These are phyloP conservation scores for Colletotrichum melonis DNA, from an alignment of 2,329 filamentous ascomycete species.

Conservation along the genomic window DNA sequence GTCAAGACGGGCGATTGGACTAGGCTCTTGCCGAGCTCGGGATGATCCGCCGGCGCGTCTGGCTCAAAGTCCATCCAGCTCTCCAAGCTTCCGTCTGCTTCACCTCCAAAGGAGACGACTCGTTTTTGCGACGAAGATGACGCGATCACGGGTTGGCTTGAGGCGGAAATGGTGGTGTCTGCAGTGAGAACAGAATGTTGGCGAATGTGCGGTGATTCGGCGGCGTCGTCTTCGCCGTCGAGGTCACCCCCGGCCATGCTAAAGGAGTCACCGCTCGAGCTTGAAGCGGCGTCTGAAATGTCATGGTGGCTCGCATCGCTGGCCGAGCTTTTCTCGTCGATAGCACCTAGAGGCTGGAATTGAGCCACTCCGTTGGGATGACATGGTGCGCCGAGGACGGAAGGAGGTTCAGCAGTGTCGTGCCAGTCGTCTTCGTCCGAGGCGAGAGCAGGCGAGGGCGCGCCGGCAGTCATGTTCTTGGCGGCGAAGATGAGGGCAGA, in stretches of 20 bases:
- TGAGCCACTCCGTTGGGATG: constrained; percentile 26
- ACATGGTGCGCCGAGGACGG: constrained; percentile 18
- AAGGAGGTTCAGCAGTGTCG: constrained; percentile 15
- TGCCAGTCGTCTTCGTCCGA: constrained; percentile 38
- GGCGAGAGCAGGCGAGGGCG: constrained; percentile 52
- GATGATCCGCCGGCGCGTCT: constrained; percentile 26
- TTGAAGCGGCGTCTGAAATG: constrained; percentile 39
- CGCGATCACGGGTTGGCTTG: constrained; percentile 40
- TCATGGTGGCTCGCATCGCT: constrained; percentile 37
- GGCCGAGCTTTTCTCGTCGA: constrained; percentile 32
- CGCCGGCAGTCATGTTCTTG: constrained; percentile 64
- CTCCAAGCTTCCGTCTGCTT: constrained; percentile 17
- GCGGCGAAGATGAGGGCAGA: constrained; percentile 60
- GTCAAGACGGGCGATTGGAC: constrained; percentile 27
- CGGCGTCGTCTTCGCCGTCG: constrained; percentile 27
- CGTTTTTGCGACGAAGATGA: constrained; percentile 39
- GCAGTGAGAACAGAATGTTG: constrained; percentile 53
- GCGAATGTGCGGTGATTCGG: constrained; percentile 27
- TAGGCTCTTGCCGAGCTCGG: constrained; percentile 32
- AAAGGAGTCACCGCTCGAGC: constrained; percentile 50
- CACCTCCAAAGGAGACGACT: constrained; percentile 21
- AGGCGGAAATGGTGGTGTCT: constrained; percentile 53
- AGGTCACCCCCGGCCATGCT: constrained; percentile 46
- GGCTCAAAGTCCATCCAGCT: constrained; percentile 40
- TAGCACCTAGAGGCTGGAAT: constrained; percentile 32